These are phyloP conservation scores for Thermothelomyces thermophilus DNA, from an alignment of 2,329 filamentous ascomycete genomes.

Conservation along the genomic window DNA sequence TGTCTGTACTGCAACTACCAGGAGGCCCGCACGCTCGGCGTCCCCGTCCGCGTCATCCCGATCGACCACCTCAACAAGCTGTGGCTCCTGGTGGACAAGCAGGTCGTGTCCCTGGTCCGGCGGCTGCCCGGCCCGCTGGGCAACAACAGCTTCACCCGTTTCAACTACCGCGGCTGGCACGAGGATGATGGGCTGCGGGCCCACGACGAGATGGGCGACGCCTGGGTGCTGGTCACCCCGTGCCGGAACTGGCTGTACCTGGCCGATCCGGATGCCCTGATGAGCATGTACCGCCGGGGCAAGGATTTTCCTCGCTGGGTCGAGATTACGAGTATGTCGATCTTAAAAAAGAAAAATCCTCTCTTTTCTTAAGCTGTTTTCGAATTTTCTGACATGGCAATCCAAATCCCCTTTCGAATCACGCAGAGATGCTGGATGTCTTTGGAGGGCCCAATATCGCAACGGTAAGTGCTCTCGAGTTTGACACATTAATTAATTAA, in stretches of 20 bases:
- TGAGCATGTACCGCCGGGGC: slow-evolving; percentile 5
- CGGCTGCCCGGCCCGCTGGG: slow-evolving; percentile 20
- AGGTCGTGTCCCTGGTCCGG: slow-evolving; percentile 21
- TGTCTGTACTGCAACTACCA: slow-evolving; percentile 16
- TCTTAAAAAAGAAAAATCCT: no score
- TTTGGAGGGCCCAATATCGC: slow-evolving; percentile 21
- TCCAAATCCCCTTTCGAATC: neutral
- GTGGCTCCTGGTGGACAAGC: slow-evolving; percentile 28
- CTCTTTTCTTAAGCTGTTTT: slow-evolving; percentile 1
- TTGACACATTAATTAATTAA: no score
- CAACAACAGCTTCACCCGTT: slow-evolving; percentile 29
- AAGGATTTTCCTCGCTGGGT: slow-evolving; percentile 19
- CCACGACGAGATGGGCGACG: slow-evolving; percentile 20
- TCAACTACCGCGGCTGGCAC: slow-evolving; percentile 29
- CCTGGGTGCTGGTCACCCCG: slow-evolving; percentile 16
- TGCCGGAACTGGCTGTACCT: slow-evolving; percentile 19
- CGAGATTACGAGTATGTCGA: slow-evolving; percentile 10
- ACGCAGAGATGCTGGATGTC: slow-evolving; percentile 5
- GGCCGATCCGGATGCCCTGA: slow-evolving; percentile 15
- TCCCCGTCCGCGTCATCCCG: slow-evolving; percentile 30
- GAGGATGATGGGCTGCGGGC: slow-evolving; percentile 22
- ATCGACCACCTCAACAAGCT: slow-evolving; percentile 29
- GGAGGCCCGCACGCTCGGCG: slow-evolving; percentile 26
- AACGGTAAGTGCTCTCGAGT: no score
- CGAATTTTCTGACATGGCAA: neutral